Conservation (phyloP, 2,329 filamentous ascomycete species). For the Scopulariopsis brevicaulis region DNA sequence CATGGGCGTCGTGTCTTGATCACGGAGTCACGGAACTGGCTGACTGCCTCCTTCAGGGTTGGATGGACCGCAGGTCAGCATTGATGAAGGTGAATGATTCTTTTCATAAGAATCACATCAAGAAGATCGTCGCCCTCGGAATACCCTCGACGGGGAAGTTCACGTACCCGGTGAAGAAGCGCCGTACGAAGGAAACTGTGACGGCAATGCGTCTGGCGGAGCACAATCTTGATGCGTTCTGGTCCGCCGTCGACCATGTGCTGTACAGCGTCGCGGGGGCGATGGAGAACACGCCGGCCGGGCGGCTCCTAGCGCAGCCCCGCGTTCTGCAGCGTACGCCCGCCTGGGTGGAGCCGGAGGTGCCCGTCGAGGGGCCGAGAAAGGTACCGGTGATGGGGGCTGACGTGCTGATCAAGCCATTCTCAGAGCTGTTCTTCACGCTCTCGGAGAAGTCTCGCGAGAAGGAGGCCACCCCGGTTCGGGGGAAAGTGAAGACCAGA, state of each 20-base stretch:
- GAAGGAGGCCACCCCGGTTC: not conserved
- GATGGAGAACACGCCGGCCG: slow-evolving; percentile 14
- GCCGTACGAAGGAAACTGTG: slow-evolving; percentile 29
- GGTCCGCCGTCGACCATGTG: slow-evolving; percentile 21
- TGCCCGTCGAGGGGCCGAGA: not conserved
- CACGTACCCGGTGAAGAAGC: slow-evolving; percentile 28
- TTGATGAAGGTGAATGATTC: not conserved
- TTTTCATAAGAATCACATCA: not conserved
- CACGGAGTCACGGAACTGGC: slow-evolving; percentile 6
- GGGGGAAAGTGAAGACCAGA: slow-evolving; percentile 11
- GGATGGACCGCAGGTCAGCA: no score
- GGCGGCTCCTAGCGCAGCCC: slow-evolving; percentile 17
- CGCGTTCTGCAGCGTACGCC: slow-evolving; percentile 33
- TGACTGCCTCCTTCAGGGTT: not conserved
- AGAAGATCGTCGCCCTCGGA: slow-evolving; percentile 5
- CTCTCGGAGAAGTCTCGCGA: not conserved
- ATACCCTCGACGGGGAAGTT: slow-evolving; percentile 27
- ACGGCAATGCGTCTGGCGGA: slow-evolving; percentile 33
- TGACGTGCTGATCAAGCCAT: not conserved
- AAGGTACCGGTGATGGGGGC: not conserved
- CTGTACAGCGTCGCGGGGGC: slow-evolving; percentile 10
- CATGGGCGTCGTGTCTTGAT: slow-evolving; percentile 32
- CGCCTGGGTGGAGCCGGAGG: slow-evolving; percentile 28
- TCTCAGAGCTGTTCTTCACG: not conserved
- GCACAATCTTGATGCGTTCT: slow-evolving; percentile 32